Base-by-base conservation (phyloP, 169 alveolate genomes). In the Plasmodium billcollinsi region DNA sequence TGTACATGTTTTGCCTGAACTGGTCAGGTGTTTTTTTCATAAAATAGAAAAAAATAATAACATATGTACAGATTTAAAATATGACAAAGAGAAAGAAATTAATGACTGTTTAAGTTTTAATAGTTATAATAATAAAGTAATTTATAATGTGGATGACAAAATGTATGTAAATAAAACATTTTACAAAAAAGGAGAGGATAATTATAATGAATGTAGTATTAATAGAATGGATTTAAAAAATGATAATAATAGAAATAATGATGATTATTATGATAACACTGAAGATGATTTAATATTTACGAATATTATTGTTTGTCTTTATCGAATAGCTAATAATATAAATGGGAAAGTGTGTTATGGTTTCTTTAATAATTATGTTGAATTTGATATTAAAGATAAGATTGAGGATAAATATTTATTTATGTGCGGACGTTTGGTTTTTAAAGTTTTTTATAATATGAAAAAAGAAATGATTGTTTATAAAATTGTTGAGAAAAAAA, bases 321-420 rank as follows among this genome's bases (percentile, higher is more conserved):
- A 54, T 49, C 9, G 71, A 69, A 58, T 83, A 33, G 91, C 91
- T 6, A 83, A 49, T 62, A 83, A 83, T 15, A 49, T 83, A 49
- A 63, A 69, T 21, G 70, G 56, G 43, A 54, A 83, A 33, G 61
- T 56, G 66, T 83, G 54, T 29, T 83, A 83, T 33, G 91, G 91
- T 21, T 70, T 56, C 18, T 72, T 33, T 47, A n/a, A 72, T 26
- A 58, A 39, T 15, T 83, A 45, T 24, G 49, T 83, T 5, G 50
- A 15, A 18, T 50, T 83, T 56, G 73, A 83, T 50, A 62, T 62
- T 43, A 39, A 43, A 3, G 71, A 69, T 8, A 66, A 83, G 18
- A 33, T 62, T n/a, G 21, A 8, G 9, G 56, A 50, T 1, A 69
- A 69, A 62, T 83, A 69, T 39, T 65, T 63, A 14, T 83, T 83